phyloP scores from a whole-genome alignment of 1,284 basidiomycete species.

The Ganoderma leucocontextum region DNA sequence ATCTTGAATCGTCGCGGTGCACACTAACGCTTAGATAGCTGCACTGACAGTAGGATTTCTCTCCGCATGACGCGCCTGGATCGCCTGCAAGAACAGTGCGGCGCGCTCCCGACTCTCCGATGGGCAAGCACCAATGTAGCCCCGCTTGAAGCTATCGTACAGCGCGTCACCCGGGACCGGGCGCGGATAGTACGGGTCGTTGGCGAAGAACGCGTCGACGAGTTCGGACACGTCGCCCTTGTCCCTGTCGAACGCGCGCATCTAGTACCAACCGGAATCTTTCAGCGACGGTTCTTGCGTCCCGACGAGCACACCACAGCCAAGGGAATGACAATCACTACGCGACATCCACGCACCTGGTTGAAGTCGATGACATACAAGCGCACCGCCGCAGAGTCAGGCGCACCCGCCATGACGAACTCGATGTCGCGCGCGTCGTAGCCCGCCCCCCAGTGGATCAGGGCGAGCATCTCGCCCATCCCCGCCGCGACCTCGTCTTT shows the following conservation, averaged over 20 bases:
- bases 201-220: slow-evolving; percentile 39
- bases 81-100: not conserved
- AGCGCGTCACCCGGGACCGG: slow-evolving; percentile 35
- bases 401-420: slow-evolving; percentile 43
- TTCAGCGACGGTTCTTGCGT: not conserved
- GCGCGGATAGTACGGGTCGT: slow-evolving; percentile 47
- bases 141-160: slow-evolving; percentile 37
- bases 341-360: slow-evolving; percentile 32
- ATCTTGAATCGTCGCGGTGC: no score
- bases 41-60: not conserved
- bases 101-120: not conserved
- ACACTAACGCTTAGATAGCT: no score
- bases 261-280: not conserved
- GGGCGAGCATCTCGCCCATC: slow-evolving; percentile 43
- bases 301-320: no score
- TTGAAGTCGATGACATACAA: slow-evolving; percentile 45
- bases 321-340: no score
- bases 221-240: slow-evolving; percentile 33
- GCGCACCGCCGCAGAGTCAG: slow-evolving; percentile 19
- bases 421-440: slow-evolving; percentile 45
- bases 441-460: slow-evolving; percentile 38
- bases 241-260: slow-evolving; percentile 1
- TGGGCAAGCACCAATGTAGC: slow-evolving; percentile 30
- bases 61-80: not conserved
- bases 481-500: slow-evolving; percentile 38